These are phyloP conservation scores for Penicillium decumbens DNA, from an alignment of 2,329 filamentous ascomycete species.

Conservation along the genomic window DNA sequence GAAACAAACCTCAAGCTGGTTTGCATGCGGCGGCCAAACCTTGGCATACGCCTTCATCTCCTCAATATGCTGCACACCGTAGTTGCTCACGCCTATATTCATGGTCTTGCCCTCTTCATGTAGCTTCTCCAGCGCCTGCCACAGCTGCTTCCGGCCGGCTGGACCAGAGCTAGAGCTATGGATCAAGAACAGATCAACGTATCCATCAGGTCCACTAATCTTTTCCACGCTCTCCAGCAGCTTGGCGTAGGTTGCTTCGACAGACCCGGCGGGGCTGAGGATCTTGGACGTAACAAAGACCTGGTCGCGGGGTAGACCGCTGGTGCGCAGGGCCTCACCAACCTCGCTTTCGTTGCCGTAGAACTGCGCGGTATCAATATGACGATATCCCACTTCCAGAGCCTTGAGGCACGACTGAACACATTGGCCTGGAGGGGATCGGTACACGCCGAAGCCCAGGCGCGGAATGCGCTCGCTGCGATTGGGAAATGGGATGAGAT, in stretches of 20 bases:
- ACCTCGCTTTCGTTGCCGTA: conserved; percentile 67
- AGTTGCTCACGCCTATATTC: conserved; percentile 70
- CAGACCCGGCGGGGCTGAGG: conserved; percentile 49
- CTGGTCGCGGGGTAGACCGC: conserved; percentile 49
- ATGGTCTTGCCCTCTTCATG: conserved; percentile 56
- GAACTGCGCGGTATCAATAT: conserved; percentile 60
- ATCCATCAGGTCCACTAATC: conserved; percentile 55
- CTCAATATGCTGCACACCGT: conserved; percentile 62
- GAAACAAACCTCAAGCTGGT: conserved; percentile 63
- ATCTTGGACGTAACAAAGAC: conserved; percentile 71
- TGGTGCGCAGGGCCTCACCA: conserved; percentile 57
- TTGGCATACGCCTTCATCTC: conserved; percentile 63
- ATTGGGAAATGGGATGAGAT: conserved; percentile 50
- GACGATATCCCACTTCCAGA: conserved; percentile 49
- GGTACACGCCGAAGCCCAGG: conserved; percentile 69
- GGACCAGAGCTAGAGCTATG: conserved; percentile 58
- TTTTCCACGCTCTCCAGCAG: conserved; percentile 60
- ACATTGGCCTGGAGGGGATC: conserved; percentile 53
- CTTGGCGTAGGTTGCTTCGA: conserved; percentile 57
- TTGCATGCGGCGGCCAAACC: conserved; percentile 65
- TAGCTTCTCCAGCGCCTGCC: conserved; percentile 61
- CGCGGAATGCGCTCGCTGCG: conserved; percentile 55
- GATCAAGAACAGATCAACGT: conserved; percentile 68
- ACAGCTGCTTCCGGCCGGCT: conserved; percentile 57
- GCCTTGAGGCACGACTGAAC: conserved; percentile 56